These are phyloP conservation scores for Macrocybe sp. DNA, from an alignment of 1,284 basidiomycete species.

Conservation along the genomic window DNA sequence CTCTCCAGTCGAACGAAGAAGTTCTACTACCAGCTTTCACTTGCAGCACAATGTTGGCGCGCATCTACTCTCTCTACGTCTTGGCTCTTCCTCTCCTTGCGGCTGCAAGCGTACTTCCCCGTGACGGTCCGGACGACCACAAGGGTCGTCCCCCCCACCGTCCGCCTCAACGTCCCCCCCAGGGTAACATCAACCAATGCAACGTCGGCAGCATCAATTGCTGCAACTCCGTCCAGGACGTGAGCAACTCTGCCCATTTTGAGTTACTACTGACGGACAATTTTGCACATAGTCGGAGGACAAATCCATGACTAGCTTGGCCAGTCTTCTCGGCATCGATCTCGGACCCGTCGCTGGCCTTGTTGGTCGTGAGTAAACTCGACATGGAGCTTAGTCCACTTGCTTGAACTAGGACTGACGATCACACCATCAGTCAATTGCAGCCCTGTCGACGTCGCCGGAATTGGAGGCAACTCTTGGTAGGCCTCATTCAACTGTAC, in stretches of 20 bases:
- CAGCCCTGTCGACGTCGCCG: constrained; percentile 15
- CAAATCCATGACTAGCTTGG: no score
- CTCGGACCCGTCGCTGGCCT: no score
- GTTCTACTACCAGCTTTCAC: neutral
- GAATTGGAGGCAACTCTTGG: constrained; percentile 14
- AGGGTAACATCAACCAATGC: neutral
- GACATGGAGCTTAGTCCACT: no score
- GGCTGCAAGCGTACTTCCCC: neutral
- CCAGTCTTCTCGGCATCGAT: no score
- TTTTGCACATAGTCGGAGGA: no score
- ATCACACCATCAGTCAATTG: constrained; percentile 13
- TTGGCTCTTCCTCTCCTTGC: neutral
- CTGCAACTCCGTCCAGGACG: constrained; percentile 1
- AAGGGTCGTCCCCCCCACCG: no score
- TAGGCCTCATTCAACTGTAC: no score
- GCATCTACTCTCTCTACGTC: neutral
- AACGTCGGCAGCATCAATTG: neutral
- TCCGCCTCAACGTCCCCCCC: neutral
- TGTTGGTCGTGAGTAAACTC: no score
- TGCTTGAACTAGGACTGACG: no score
- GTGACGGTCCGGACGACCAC: neutral
- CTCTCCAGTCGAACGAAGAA: neutral
- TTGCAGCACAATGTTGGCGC: neutral
- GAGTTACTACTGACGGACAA: no score
- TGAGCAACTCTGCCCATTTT: neutral